phyloP scores from a whole-genome alignment of 176 grass and related monocot genomes.

The Musa itinerans region DNA sequence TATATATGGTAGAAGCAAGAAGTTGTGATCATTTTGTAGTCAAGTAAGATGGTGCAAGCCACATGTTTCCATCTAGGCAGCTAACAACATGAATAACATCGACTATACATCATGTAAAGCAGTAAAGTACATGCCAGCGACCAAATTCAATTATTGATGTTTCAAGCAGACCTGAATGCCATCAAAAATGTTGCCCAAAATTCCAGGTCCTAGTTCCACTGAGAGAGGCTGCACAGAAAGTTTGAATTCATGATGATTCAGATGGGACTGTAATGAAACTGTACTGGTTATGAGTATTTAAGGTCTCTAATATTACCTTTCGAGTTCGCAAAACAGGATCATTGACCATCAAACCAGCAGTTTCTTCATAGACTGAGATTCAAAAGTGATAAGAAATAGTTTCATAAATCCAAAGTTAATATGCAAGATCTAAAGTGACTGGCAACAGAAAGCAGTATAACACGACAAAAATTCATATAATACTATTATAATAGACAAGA shows the following conservation, averaged over 20 bases:
- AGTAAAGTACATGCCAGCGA: not conserved
- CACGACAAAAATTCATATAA: not conserved
- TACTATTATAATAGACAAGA: not conserved
- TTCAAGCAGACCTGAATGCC: slow-evolving; percentile 62
- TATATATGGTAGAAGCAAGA: too few relatives aligned
- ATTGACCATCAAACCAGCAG: slow-evolving; percentile 76
- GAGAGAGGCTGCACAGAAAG: slow-evolving; percentile 56
- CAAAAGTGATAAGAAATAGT: not conserved
- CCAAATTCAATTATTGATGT: not conserved
- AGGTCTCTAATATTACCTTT: slow-evolving; percentile 32
- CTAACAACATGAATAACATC: too few relatives aligned
- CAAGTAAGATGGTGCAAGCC: too few relatives aligned
- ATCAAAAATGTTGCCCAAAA: slow-evolving; percentile 94
- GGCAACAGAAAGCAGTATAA: not conserved
- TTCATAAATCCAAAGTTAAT: too few relatives aligned
- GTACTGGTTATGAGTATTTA: too few relatives aligned
- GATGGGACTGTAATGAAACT: too few relatives aligned
- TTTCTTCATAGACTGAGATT: slow-evolving; percentile 76
- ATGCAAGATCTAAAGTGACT: too few relatives aligned
- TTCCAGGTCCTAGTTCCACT: slow-evolving; percentile 69
- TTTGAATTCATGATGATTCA: not conserved
- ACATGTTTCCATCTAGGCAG: too few relatives aligned
- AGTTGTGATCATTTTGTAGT: too few relatives aligned
- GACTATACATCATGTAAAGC: too few relatives aligned
- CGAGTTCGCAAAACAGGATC: slow-evolving; percentile 65